A percentile compares a stretch with the other conserved stretches of the same genome.
phyloP scores from a whole-genome alignment of 768 basidiomycete genomes.

The Macrocybe gigantea region DNA sequence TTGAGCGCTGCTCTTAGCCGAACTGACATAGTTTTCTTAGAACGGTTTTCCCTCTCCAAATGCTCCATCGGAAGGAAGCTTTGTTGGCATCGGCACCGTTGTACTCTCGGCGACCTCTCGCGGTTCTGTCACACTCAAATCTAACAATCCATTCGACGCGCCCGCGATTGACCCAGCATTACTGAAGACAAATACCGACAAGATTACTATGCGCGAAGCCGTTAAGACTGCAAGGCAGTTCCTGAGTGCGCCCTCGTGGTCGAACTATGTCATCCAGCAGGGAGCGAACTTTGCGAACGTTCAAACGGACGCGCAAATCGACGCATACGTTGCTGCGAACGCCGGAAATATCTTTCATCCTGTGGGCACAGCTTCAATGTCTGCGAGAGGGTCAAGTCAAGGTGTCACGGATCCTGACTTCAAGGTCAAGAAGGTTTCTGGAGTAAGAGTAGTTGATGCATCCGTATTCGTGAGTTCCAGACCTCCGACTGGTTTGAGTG shows the following conservation, averaged over 20 bases:
- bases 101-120: conserved; percentile 2
- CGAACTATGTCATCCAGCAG: conserved; percentile 3
- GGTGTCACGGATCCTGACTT: conserved; percentile 28
- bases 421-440: conserved; percentile 19
- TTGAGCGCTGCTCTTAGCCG: not conserved
- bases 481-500: too few relatives aligned
- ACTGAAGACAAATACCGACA: conserved; percentile 13
- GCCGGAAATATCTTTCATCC: conserved; percentile 14
- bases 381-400: conserved; percentile 11
- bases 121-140: conserved; percentile 19
- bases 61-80: conserved; percentile 10
- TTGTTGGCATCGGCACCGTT: not conserved
- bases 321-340: conserved; percentile 13
- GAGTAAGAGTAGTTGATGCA: conserved; percentile 28
- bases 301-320: conserved; percentile 12
- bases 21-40: not conserved
- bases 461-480: conserved; percentile 21
- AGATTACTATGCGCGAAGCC: conserved; percentile 11
- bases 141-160: conserved; percentile 33
- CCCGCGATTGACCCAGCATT: conserved; percentile 43
- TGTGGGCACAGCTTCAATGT: conserved; percentile 21
- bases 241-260: conserved; percentile 3
- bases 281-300: conserved; percentile 1
- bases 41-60: conserved; percentile 13
- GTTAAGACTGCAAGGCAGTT: conserved; percentile 6